Base-by-base conservation (phyloP, 768 basidiomycete species). In the Suillus plorans region DNA sequence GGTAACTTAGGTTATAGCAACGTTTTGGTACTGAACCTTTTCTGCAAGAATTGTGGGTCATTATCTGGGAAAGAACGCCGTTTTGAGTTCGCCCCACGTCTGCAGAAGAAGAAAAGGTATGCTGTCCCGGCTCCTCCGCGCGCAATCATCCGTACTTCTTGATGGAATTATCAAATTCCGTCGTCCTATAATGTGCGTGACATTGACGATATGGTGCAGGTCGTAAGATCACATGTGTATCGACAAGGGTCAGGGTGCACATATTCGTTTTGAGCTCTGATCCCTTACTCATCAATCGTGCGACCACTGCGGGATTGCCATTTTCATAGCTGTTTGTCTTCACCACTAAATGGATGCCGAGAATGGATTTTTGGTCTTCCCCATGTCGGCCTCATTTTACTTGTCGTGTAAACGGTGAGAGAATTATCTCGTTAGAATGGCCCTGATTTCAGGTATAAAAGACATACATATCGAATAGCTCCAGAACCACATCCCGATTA, bases 381-480 rank as follows among this genome's bases (percentile, higher is more conserved):
- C 73, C 75, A 70, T 70, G 70, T 65, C 61, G 66, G 64, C 52
- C 65, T 61, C 59, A 60, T 61, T 67, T 62, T 68, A 66, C 49
- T 49, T 45, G 70, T 73, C 66, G 73, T 76, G 75, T 74, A 69
- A 74, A 50, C 71, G 70, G 68, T 68, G 69, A 69, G 66, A 71
- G 71, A 68, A 63, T 60, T 25, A 67, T 70, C 42, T 62, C 44
- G 41, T 62, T 45, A 62, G 42, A 62, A 45, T 62, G 22, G 61
- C 45, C 61, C 63, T 52, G 9, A 63, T 61, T 64, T 65, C 53
- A 71, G 60, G 67, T 75, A 75, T 75, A 75, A 76, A 75, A 74
- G 67, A 67, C 42, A 42, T 60, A 55, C 34, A 53, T 16, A 49
- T 61, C 56, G 56, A 47, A 47, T 53, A 28, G 31, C 52, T 36